Base-by-base conservation (phyloP, 768 basidiomycete species). In the Rubroboletus satanas region DNA sequence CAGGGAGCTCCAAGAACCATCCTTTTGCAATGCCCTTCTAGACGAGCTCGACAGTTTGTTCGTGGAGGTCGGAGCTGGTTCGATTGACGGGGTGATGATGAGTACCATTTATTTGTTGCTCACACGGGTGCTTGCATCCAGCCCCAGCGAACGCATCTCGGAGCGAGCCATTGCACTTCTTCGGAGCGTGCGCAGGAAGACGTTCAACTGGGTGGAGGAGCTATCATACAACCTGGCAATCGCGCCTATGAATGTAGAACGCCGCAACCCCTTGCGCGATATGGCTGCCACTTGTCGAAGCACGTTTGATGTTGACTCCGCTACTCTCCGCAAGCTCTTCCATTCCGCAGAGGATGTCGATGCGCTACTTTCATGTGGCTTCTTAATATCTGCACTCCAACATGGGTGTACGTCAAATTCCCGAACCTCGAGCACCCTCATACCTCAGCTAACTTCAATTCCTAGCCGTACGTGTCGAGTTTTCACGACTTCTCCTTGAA, bases 11-110 rank as follows among this genome's bases (percentile, higher is more conserved):
- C 41, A 42, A 42, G 41, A 42, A 3, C 3, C 41, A 5, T 26
- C 23, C 3, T 42, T 42, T 26, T 42, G 42, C 4, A 15, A 43
- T 5, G 42, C 42, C 5, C 41, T 42, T 26, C 23, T 42, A 3
- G 11, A 26, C 23, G 41, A 42, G 14, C 41, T 42, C 14, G 14
- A 42, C 7, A 26, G 15, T 15, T 26, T 42, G 41, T 26, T 42
- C 3, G 7, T 26, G 41, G n/a, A n/a, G n/a, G n/a, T n/a, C n/a
- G n/a, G n/a, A n/a, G n/a, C n/a, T n/a, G n/a, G n/a, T n/a, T n/a
- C 10, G 70, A 74, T 52, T 43, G 65, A 73, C 53, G 55, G 49
- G 2, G 41, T 61, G 21, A 49, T 69, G 0, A 58, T 75, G 49
- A 51, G 57, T 47, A 74, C 64, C 23, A 64, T 73, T 29, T 60